These are phyloP conservation scores for Mycotypha africana DNA, from an alignment of 371 early-diverging fungal genomes.

Conservation along the genomic window DNA sequence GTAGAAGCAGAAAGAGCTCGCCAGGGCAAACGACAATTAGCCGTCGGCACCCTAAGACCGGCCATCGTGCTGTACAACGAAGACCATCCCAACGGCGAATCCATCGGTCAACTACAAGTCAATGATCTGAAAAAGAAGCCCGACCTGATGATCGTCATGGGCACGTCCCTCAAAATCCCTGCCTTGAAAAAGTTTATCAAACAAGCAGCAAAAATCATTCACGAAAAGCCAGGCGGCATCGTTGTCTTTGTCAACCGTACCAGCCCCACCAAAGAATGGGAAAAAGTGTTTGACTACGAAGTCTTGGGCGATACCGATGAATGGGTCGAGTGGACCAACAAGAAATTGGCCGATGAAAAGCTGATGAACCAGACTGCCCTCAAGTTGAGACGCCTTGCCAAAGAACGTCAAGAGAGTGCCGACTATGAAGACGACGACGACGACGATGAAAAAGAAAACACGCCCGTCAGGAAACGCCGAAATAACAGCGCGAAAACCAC, in stretches of 20 bases:
- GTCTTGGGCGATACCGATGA: slow-evolving; percentile 77
- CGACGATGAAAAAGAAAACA: slow-evolving; percentile 22
- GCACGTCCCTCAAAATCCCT: slow-evolving; percentile 95
- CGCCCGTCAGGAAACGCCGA: slow-evolving; percentile 11
- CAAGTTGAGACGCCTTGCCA: slow-evolving; percentile 2
- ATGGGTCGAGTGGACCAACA: slow-evolving; percentile 41
- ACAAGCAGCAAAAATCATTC: slow-evolving; percentile 73
- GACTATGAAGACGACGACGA: slow-evolving; percentile 19
- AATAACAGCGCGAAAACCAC: slow-evolving; percentile 5
- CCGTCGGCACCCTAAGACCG: slow-evolving; percentile 88
- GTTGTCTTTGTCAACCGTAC: slow-evolving; percentile 63
- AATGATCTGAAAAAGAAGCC: slow-evolving; percentile 71
- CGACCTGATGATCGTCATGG: slow-evolving; percentile 95
- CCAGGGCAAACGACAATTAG: slow-evolving; percentile 68
- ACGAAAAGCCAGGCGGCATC: slow-evolving; percentile 43
- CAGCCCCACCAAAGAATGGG: slow-evolving; percentile 74
- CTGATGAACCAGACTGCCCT: slow-evolving; percentile 13
- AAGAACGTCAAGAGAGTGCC: slow-evolving; percentile 7
- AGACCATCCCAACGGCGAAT: slow-evolving; percentile 85
- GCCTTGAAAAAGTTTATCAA: slow-evolving; percentile 91
- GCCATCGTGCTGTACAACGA: slow-evolving; percentile 98
- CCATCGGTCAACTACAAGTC: slow-evolving; percentile 67
- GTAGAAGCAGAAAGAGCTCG: slow-evolving; percentile 52
- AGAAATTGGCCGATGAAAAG: slow-evolving; percentile 13
- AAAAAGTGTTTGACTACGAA: slow-evolving; percentile 83